Base-by-base conservation (phyloP, 2,329 filamentous ascomycete genomes). In the Ceratocystis smalleyi region DNA sequence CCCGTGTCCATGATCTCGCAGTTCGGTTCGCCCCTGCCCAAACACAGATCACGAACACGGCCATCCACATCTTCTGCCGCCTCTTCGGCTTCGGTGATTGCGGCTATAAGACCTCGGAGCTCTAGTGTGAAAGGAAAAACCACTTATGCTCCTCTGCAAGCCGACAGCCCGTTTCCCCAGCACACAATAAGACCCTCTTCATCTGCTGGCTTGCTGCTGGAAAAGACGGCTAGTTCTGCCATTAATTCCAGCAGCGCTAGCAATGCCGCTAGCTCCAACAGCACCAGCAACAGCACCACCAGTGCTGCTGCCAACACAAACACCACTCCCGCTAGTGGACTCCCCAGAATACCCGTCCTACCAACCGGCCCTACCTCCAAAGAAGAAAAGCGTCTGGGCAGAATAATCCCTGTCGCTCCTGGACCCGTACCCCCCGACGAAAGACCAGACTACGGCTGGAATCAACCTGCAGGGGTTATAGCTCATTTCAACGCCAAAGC, bases 391-490 rank as follows among this genome's bases (percentile, higher is more conserved):
- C 54, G 54, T n/a, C 12, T 57, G 54, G 54, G 35, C 45, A 66
- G 62, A 54, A 51, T 66, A 12, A 62, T 66, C 24, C 62, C 62
- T 22, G 65, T 66, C 10, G 47, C 65, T 5, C 59, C 62, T 47
- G 45, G 43, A 17, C 62, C 57, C 32, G 51, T 66, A 24, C 65
- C 62, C 10, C 32, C 59, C 8, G 62, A 66, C 10, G 62, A 66
- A 22, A 59, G 65, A n/a, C 65, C 62, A 19, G 62, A 66, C 57
- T 66, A 66, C 47, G 62, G 65, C n/a, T 66, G 65, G 65, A 51
- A 62, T 19, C 65, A 60, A 17, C 35, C 47, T 40, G 59, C 62
- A 19, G 54, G 54, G 54, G 54, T 57, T 57, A 57, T 57, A 57
- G 54, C 30, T 30, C 22, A 54, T 15, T 15, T 24, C 49, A 54